phyloP scores from a whole-genome alignment of 2,329 filamentous ascomycete species.

The Helicocarpus griseus region DNA sequence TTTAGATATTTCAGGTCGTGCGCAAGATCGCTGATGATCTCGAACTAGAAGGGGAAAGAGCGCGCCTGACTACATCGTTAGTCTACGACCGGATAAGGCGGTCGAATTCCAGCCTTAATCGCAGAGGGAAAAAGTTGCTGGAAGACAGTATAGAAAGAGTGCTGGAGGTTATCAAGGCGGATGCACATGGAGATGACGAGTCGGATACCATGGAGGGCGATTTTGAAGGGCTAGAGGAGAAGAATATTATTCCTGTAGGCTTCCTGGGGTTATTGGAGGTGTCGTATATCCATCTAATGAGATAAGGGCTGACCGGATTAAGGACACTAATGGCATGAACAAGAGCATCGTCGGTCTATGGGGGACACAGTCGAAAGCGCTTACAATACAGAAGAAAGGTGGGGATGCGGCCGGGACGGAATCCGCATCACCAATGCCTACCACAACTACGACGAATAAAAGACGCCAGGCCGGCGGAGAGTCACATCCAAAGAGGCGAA shows the following conservation, averaged over 20 bases:
- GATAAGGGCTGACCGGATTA: constrained; percentile 13
- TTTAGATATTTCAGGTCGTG: constrained; percentile 64
- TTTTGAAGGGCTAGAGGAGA: constrained; percentile 40
- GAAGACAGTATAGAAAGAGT: constrained; percentile 82
- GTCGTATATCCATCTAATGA: not conserved
- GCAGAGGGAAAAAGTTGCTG: constrained; percentile 69
- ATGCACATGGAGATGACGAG: constrained; percentile 49
- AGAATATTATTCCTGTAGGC: constrained; percentile 22
- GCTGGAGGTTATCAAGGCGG: constrained; percentile 58
- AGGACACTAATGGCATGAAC: constrained; percentile 56
- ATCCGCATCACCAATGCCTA: constrained; percentile 17
- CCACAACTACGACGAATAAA: constrained; percentile 32
- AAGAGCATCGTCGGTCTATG: constrained; percentile 53
- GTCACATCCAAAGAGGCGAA: constrained; percentile 56
- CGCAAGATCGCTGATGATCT: constrained; percentile 63
- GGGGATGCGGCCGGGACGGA: constrained; percentile 19
- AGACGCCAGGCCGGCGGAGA: constrained; percentile 56
- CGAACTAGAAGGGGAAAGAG: constrained; percentile 38
- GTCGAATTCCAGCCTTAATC: constrained; percentile 78
- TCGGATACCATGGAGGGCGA: constrained; percentile 41
- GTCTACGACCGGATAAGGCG: constrained; percentile 72
- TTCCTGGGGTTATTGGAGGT: not conserved
- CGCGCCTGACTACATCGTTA: constrained; percentile 47
- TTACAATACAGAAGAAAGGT: constrained; percentile 17
- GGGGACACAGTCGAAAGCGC: constrained; percentile 33